These are phyloP conservation scores for Pholiota conissans DNA, from an alignment of 768 basidiomycete genomes.

Conservation along the genomic window DNA sequence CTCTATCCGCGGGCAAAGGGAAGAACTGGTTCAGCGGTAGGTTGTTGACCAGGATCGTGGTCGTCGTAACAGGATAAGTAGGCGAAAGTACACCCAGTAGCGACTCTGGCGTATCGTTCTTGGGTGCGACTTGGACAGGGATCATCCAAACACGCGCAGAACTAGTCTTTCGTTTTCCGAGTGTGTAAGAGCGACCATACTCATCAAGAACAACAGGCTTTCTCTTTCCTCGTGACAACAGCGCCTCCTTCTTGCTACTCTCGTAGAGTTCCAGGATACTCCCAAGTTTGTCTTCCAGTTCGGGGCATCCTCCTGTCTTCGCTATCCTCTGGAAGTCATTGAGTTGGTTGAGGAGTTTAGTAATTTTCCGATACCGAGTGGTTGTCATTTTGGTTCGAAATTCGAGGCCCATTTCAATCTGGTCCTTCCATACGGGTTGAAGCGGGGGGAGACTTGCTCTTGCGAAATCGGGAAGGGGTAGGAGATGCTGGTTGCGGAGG, in stretches of 20 bases:
- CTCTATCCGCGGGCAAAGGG: slow-evolving; percentile 69
- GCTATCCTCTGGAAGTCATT: slow-evolving; percentile 64
- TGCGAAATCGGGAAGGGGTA: slow-evolving; percentile 77
- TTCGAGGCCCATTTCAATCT: slow-evolving; percentile 54
- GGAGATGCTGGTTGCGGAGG: slow-evolving; percentile 64
- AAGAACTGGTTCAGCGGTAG: slow-evolving; percentile 81
- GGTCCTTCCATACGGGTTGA: slow-evolving; percentile 68
- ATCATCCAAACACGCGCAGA: slow-evolving; percentile 94
- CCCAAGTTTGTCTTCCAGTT: slow-evolving; percentile 50
- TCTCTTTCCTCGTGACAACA: slow-evolving; percentile 48
- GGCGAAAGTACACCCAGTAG: slow-evolving; percentile 24
- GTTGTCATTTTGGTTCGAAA: slow-evolving; percentile 65
- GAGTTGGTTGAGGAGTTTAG: slow-evolving; percentile 63
- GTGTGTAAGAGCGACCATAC: slow-evolving; percentile 81
- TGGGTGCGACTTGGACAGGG: slow-evolving; percentile 40
- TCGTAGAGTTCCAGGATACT: slow-evolving; percentile 64
- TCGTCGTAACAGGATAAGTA: slow-evolving; percentile 41
- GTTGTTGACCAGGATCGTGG: slow-evolving; percentile 84
- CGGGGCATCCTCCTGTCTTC: slow-evolving; percentile 52
- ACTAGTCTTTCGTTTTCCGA: slow-evolving; percentile 88
- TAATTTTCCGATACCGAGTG: slow-evolving; percentile 67
- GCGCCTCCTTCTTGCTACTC: slow-evolving; percentile 55
- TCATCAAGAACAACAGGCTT: slow-evolving; percentile 67
- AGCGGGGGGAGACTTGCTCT: slow-evolving; percentile 56
- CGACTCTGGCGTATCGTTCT: slow-evolving; percentile 19